These are phyloP conservation scores for Flueggea neowawraea DNA, from an alignment of 441 rosid genomes.

Conservation along the genomic window DNA sequence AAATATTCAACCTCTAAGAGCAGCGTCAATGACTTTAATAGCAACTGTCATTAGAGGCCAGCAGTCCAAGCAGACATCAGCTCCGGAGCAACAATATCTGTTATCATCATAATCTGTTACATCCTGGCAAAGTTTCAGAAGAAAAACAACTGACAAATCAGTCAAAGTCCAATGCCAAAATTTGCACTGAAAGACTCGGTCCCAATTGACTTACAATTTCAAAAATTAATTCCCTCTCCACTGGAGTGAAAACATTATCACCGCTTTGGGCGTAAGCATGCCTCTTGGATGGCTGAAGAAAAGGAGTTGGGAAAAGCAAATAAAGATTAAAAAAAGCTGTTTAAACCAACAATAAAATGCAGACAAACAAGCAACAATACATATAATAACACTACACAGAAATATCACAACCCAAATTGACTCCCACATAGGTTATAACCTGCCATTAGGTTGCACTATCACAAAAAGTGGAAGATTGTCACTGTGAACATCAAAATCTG, in stretches of 20 bases:
- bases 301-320: constrained; percentile 1
- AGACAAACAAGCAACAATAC: no score
- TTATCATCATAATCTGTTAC: constrained; percentile 90
- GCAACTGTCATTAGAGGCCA: constrained; percentile 97
- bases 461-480: no score
- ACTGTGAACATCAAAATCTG: no score
- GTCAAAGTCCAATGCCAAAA: not conserved
- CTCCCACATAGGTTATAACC: no score
- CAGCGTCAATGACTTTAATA: constrained; percentile 84
- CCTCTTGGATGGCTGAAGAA: constrained; percentile 76
- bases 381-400: no score
- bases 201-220: constrained; percentile 65
- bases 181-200: not conserved
- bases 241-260: constrained; percentile 74
- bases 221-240: constrained; percentile 87
- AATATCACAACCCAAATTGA: no score
- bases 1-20: constrained; percentile 59
- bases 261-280: constrained; percentile 75
- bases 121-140: constrained; percentile 51
- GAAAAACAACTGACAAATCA: constrained; percentile 21
- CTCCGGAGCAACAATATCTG: constrained; percentile 94
- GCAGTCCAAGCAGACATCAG: constrained; percentile 87
- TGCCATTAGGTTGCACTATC: no score
- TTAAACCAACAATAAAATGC: not conserved
- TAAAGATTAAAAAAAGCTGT: not conserved